These are phyloP conservation scores for Celoporthe dispersa DNA, from an alignment of 2,329 filamentous ascomycete species.

Conservation along the genomic window DNA sequence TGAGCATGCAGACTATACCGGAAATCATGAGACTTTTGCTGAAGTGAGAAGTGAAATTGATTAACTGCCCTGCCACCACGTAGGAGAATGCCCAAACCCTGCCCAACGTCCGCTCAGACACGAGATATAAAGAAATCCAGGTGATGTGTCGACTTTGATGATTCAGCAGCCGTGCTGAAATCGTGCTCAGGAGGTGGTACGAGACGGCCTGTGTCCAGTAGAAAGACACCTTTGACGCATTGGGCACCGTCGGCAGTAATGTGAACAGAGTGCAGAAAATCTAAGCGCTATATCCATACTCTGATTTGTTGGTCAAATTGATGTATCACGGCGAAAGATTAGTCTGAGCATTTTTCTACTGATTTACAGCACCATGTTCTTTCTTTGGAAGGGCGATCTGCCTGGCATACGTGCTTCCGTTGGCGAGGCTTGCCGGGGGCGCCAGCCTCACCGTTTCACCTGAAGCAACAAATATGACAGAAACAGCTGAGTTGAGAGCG, in stretches of 20 bases:
- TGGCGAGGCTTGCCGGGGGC: not conserved
- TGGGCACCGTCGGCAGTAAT: not conserved
- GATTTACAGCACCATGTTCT: not conserved
- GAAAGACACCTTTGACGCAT: not conserved
- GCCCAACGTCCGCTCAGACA: not conserved
- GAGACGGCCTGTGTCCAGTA: not conserved
- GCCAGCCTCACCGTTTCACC: not conserved
- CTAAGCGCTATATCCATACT: not conserved
- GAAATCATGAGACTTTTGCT: not conserved
- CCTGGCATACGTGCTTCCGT: not conserved
- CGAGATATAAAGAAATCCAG: not conserved
- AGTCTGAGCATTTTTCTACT: not conserved
- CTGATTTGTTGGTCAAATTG: not conserved
- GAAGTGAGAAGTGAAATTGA: not conserved
- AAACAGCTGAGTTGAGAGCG: not conserved
- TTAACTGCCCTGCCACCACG: not conserved
- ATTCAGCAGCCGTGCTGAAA: not conserved
- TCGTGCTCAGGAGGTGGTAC: not conserved
- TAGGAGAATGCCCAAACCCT: not conserved
- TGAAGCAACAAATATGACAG: not conserved
- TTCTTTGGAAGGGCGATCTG: not conserved
- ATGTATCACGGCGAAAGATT: not conserved
- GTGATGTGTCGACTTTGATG: not conserved
- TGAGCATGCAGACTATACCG: not conserved
- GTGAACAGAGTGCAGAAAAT: not conserved